Percentiles rank a stretch among this genome's conserved stretches.
Evolutionary conservation across 2,329 filamentous ascomycete genomes (phyloP).

Genomic region (Byssothecium circinans): DNA sequence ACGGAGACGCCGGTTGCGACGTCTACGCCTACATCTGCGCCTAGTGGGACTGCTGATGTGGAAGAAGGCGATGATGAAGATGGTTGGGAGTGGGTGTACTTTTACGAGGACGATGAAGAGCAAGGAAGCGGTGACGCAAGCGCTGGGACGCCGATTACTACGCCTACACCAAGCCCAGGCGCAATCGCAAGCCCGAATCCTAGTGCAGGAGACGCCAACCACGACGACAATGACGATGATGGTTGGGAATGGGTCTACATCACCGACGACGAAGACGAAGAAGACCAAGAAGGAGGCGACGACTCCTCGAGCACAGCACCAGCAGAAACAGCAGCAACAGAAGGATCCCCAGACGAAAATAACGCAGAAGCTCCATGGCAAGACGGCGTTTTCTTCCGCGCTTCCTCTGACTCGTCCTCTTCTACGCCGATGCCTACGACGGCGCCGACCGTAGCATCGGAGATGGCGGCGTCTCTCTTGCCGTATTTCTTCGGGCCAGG

Average conservation of each 20-base stretch:
- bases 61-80: neutral
- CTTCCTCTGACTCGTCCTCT: neutral
- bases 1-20: too few relatives aligned
- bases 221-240: neutral
- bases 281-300: neutral
- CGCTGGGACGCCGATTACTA: too few relatives aligned
- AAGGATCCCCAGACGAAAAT: neutral
- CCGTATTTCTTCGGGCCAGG: constrained; percentile 21
- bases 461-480: constrained; percentile 9
- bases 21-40: too few relatives aligned
- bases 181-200: too few relatives aligned
- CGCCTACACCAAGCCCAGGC: too few relatives aligned
- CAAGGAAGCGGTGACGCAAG: neutral
- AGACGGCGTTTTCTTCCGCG: constrained; percentile 2
- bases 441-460: neutral
- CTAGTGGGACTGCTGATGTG: too few relatives aligned
- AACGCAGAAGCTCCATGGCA: neutral
- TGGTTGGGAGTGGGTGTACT: neutral
- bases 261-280: neutral
- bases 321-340: too few relatives aligned
- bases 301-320: too few relatives aligned
- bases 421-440: neutral
- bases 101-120: neutral
- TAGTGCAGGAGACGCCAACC: neutral
- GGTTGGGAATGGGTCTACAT: neutral